Evolutionary conservation across 1,284 basidiomycete species (phyloP), one percentile per base, ranked within the genome.

Genomic region (Ceratobasidium sp.): DNA sequence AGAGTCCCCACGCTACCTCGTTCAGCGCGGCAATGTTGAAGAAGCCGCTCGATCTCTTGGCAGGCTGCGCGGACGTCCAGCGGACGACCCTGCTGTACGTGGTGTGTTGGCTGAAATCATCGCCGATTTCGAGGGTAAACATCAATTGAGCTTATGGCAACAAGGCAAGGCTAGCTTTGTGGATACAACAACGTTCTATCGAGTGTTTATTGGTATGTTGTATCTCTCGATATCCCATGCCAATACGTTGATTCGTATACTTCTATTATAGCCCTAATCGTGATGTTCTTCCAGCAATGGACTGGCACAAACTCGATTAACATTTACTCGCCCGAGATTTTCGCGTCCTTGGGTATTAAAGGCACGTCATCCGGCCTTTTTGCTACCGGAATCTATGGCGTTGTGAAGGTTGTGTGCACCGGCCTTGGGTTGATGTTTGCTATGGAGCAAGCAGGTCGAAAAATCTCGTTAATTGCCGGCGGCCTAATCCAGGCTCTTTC

Each of bases 1-100:
- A 52, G 80, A 67, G 78, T 84, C 75, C 78, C 77, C 83, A 80
- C 69, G 79, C 20, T 78, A 83, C 81, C 73, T 83, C 77, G 59
- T 83, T 79, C 42, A 81, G 81, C 40, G 83, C 81, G 83, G 81
- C n/a, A 78, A 75, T 17, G 67, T 68, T 56, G 80, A 77, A 78
- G 81, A 54, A 78, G 81, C 75, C 73, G 74, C 71, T 4, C 26
- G 56, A 38, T 50, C 66, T 46, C 56, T 64, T 42, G 74, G 57
- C 26, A 48, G 66, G 44, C 38, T 74, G 52, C 66, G 77, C 68
- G 77, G 74, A 33, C 44, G 61, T 38, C 33, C 67, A 66, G 46
- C 75, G 65, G 52, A 71, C 44, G 68, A 68, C 50, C 79, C 79
- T 38, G 79, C 80, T 54, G 78, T 80, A 54, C 46, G 57, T 33